These are phyloP conservation scores for Amphirosellinia nigrospora DNA, from an alignment of 495 filamentous ascomycete genomes.

Conservation along the genomic window DNA sequence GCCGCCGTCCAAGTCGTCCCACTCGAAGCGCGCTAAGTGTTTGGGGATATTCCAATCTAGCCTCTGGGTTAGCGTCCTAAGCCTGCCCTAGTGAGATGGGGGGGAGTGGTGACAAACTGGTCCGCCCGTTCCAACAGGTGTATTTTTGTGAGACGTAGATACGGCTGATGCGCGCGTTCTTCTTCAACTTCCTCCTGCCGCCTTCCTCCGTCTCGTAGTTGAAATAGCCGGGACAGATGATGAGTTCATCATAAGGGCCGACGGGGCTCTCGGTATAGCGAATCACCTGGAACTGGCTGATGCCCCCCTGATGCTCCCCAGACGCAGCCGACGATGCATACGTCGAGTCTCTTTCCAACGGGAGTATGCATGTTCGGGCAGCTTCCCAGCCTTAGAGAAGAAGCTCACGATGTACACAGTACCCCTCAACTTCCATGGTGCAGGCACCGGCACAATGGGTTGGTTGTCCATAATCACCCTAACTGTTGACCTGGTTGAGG, in stretches of 20 bases:
- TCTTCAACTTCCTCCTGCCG: constrained; percentile 35
- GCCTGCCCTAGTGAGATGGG: not conserved
- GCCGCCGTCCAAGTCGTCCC: constrained; percentile 44
- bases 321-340: constrained; percentile 37
- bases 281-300: constrained; percentile 54
- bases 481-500: not conserved
- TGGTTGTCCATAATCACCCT: not conserved
- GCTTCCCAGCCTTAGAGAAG: constrained; percentile 27
- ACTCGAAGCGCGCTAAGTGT: constrained; percentile 58
- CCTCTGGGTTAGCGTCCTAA: not conserved
- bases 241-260: constrained; percentile 59
- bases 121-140: constrained; percentile 54
- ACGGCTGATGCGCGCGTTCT: constrained; percentile 44
- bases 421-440: constrained; percentile 50
- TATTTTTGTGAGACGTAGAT: constrained; percentile 59
- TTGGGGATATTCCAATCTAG: constrained; percentile 62
- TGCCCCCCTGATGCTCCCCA: constrained; percentile 48
- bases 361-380: constrained; percentile 45
- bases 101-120: constrained; percentile 27
- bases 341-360: constrained; percentile 46
- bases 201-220: constrained; percentile 40
- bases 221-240: constrained; percentile 53
- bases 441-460: constrained; percentile 34
- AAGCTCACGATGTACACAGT: constrained; percentile 46
- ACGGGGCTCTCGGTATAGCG: constrained; percentile 57